Conservation (phyloP, 1,284 basidiomycete species). For the Heterobasidion occidentale region DNA sequence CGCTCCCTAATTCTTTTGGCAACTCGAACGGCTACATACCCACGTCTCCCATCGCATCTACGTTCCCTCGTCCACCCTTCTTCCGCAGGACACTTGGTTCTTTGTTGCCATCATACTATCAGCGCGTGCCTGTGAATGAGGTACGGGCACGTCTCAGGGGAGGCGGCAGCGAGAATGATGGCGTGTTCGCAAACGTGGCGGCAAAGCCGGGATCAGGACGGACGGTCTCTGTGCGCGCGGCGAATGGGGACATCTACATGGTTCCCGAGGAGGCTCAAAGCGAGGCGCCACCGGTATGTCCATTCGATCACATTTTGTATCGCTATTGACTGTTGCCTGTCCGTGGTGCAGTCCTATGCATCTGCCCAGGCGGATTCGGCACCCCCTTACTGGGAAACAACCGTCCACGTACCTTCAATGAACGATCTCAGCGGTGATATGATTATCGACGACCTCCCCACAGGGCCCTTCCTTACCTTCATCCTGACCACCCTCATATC, state of each 20-base stretch:
- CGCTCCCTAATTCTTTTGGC: slow-evolving; percentile 62
- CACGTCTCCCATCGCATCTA: slow-evolving; percentile 31
- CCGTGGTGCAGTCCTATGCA: slow-evolving; percentile 64
- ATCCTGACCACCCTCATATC: slow-evolving; percentile 79
- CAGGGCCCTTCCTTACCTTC: slow-evolving; percentile 68
- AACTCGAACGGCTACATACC: slow-evolving; percentile 79
- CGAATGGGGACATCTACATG: slow-evolving; percentile 57
- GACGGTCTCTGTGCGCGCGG: slow-evolving; percentile 34
- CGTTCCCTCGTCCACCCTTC: slow-evolving; percentile 39
- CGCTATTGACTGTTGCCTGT: not conserved
- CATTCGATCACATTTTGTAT: not conserved
- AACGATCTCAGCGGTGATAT: slow-evolving; percentile 50
- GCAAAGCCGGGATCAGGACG: slow-evolving; percentile 69
- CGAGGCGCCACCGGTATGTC: slow-evolving; percentile 76
- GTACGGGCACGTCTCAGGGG: slow-evolving; percentile 35
- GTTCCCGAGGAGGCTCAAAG: slow-evolving; percentile 78
- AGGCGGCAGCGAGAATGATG: slow-evolving; percentile 83
- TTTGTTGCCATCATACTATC: slow-evolving; percentile 70
- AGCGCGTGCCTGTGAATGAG: slow-evolving; percentile 39
- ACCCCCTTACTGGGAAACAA: slow-evolving; percentile 97
- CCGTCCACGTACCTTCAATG: slow-evolving; percentile 68
- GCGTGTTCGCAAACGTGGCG: slow-evolving; percentile 92
- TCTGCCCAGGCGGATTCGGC: slow-evolving; percentile 87
- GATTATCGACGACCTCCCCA: slow-evolving; percentile 69
- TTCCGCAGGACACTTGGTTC: slow-evolving; percentile 59